Base-by-base conservation (phyloP, 768 basidiomycete species). In the Suillus sp. region DNA sequence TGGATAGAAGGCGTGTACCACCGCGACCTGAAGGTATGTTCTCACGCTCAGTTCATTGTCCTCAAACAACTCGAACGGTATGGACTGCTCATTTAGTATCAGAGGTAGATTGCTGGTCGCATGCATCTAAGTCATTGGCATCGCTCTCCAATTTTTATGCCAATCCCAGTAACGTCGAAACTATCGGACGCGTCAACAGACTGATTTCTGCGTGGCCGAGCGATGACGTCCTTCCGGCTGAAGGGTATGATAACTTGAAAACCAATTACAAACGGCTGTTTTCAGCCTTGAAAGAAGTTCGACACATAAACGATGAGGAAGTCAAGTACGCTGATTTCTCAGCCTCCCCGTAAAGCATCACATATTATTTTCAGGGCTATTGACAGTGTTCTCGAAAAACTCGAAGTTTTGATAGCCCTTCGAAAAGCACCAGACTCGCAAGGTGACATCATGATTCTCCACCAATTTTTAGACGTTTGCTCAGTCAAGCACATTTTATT, bases 31-130 rank as follows among this genome's bases (percentile, higher is more conserved):
- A 88, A 88, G 92, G 92, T 89, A 73, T 63, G 73, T 74, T 79
- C 67, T 58, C 70, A 69, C 67, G 70, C 68, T 60, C 53, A 40
- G 43, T 62, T 59, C 51, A 54, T 48, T 6, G 20, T 4, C 38
- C 25, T 25, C 37, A 10, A 11, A 57, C 25, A 57, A 25, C 48
- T 30, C 56, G 25, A 25, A 55, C 10, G 16, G 35, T 62, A 30
- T 60, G 59, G 61, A 58, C 43, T n/a, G 51, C 62, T 40, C 25
- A 40, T 38, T 57, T 57, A 40, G 5, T 27, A 40, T 57, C 75
- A 94, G 92, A 93, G 79, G 77, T 91, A 66, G 86, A 90, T 61
- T 89, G 81, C 69, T 94, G 92, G 92, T 81, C 85, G 56, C 88
- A 86, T 74, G 87, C 89, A 38, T 80, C 84, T 35, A 77, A 80